phyloP scores from a whole-genome alignment of 352 stramenopile species.

The Aphanomyces stellatus region DNA sequence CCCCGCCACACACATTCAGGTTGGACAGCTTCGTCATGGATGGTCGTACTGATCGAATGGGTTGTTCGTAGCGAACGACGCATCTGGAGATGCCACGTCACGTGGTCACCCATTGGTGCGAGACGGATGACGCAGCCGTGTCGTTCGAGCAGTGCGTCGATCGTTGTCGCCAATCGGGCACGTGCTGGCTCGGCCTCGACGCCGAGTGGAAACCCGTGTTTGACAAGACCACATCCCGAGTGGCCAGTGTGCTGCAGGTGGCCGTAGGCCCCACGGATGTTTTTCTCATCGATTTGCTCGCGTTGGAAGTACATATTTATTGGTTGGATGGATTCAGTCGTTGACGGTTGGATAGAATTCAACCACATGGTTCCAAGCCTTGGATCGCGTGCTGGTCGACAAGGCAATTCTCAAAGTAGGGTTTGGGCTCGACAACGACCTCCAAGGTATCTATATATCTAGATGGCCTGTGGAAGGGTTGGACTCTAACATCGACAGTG shows the following conservation, averaged over 20 bases:
- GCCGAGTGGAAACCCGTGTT: slow-evolving; percentile 11
- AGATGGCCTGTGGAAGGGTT: no score
- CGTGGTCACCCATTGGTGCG: no score
- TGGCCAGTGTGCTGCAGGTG: not conserved
- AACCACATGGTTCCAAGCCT: not conserved
- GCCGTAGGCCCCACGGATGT: not conserved
- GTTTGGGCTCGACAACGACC: not conserved
- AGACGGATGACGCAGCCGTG: not conserved
- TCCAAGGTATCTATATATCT: not conserved
- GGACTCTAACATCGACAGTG: not conserved
- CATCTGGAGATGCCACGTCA: no score
- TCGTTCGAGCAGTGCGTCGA: not conserved
- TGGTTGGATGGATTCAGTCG: no score
- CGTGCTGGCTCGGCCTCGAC: slow-evolving; percentile 2
- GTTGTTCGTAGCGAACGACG: no score
- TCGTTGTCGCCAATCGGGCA: not conserved
- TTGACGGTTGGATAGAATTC: not conserved
- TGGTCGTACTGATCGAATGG: no score
- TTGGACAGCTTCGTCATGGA: no score
- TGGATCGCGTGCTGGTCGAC: not conserved
- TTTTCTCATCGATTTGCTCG: slow-evolving; percentile 9
- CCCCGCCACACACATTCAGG: no score
- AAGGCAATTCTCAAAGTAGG: not conserved
- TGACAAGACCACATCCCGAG: not conserved
- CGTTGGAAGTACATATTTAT: not conserved